Base-by-base conservation (phyloP, 2,329 filamentous ascomycete genomes). In the Cladophialophora yegresii region DNA sequence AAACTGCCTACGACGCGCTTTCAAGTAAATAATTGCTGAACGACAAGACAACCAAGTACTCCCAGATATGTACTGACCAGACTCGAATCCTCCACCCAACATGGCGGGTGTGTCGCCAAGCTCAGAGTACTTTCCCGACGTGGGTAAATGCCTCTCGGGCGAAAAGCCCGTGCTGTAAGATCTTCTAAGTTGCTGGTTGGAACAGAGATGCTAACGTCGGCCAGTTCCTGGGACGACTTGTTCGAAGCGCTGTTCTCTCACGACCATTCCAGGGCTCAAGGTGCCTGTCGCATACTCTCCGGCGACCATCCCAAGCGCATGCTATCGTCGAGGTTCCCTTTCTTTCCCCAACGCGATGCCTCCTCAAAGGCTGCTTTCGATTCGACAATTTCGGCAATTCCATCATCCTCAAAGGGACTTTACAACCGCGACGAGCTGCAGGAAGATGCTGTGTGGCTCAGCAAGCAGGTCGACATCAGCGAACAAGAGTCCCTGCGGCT, bases 361-460 rank as follows among this genome's bases (percentile, higher is more conserved):
- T 55, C 61, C 67, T 85, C 89, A 32, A 90, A 88, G 76, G 82
- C 85, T 69, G 84, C 85, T 20, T 96, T 96, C 73, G 90, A 96
- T 66, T 90, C 90, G 22, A 92, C 89, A 77, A 96, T 91, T 0
- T 90, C 92, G 23, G 90, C 92, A 4, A 96, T 97, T 66, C 55
- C 91, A 1, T 87, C 89, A 20, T 85, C 85, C 4, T 80, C 85
- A 12, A 86, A 85, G 71, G 84, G 85, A 47, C 85, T 85, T 62
- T 91, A 89, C 74, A 86, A 93, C 73, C 82, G 96, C 70, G 87
- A 89, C 45, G 81, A 89, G 73, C 86, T 98, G 75, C 96, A 96
- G 78, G 85, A 86, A 54, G 93, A 98, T 79, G 85, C 92, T 36
- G 75, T 89, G 70, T 98, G 93, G 92, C 81, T 99, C 67, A 93